phyloP scores from a whole-genome alignment of 2,329 filamentous ascomycete genomes.

The Drechslerella stenobrocha region DNA sequence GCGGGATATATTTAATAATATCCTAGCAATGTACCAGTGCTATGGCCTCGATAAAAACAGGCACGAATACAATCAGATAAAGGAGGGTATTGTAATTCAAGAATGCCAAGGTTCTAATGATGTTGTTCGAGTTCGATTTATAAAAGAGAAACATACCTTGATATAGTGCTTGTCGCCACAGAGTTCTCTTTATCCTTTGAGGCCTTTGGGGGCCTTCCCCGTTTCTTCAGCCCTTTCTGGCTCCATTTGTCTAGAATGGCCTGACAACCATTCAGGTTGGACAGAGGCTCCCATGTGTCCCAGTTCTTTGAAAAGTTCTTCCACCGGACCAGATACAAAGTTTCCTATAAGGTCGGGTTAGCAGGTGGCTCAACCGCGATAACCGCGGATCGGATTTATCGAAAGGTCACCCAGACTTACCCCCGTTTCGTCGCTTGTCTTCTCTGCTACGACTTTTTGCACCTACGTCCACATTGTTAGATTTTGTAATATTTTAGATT shows the following conservation, averaged over 20 bases:
- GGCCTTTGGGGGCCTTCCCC: neutral
- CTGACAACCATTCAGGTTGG: slow-evolving; percentile 43
- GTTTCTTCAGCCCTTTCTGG: slow-evolving; percentile 21
- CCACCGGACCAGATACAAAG: slow-evolving; percentile 46
- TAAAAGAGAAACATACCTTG: no score
- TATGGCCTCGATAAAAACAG: no score
- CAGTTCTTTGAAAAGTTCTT: slow-evolving; percentile 38
- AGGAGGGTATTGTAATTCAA: no score
- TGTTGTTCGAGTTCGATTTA: no score
- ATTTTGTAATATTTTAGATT: neutral
- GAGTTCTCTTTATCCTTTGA: neutral
- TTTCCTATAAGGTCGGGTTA: slow-evolving; percentile 10
- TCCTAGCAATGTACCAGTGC: no score
- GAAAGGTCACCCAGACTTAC: slow-evolving; percentile 1
- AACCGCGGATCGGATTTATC: neutral
- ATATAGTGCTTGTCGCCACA: no score
- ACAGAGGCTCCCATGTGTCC: slow-evolving; percentile 50
- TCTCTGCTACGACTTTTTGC: slow-evolving; percentile 31
- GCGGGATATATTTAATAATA: no score
- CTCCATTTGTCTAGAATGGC: slow-evolving; percentile 36
- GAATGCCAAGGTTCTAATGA: no score
- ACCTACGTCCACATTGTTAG: slow-evolving; percentile 13
- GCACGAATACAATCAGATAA: no score
- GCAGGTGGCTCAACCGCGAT: neutral
- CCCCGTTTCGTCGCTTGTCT: neutral